Evolutionary conservation across 192 early-diverging fungal species (phyloP).

Genomic region (Diversispora epigaea): DNA sequence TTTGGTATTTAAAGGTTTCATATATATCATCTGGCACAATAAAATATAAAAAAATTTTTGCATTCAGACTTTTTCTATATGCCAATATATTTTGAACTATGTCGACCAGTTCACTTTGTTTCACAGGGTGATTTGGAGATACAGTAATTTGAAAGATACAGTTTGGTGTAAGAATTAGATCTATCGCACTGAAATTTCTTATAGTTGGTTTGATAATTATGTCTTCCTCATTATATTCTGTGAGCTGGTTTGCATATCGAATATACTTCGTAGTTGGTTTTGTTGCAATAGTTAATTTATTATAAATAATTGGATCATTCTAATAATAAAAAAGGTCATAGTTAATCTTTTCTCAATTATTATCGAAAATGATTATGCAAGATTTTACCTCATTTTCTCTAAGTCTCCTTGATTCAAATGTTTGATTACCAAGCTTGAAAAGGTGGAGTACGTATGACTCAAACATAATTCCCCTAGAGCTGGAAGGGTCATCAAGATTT

Average conservation of each 20-base stretch:
- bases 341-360: constrained; percentile 14
- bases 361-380: constrained; percentile 12
- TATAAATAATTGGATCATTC: constrained; percentile 8
- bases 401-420: constrained; percentile 25
- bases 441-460: constrained; percentile 27
- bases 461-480: constrained; percentile 34
- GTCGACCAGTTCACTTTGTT: too few species aligned
- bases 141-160: constrained; percentile 17
- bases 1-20: too few species aligned
- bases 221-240: too few species aligned
- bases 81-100: too few species aligned
- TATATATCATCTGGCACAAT: too few species aligned
- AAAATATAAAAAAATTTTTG: too few species aligned
- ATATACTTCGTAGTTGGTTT: constrained; percentile 21
- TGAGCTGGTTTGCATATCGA: constrained; percentile 17
- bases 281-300: constrained; percentile 14
- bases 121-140: too few species aligned
- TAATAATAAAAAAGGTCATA: constrained; percentile 7
- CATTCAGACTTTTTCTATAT: too few species aligned
- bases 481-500: constrained; percentile 3
- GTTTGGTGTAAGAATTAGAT: constrained; percentile 7
- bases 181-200: constrained; percentile 19
- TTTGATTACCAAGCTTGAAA: constrained; percentile 29
- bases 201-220: too few species aligned
- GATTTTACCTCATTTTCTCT: constrained; percentile 15